These are phyloP conservation scores for Zygotorulaspora sp. DNA, from an alignment of 805 yeast genomes.

Conservation along the genomic window DNA sequence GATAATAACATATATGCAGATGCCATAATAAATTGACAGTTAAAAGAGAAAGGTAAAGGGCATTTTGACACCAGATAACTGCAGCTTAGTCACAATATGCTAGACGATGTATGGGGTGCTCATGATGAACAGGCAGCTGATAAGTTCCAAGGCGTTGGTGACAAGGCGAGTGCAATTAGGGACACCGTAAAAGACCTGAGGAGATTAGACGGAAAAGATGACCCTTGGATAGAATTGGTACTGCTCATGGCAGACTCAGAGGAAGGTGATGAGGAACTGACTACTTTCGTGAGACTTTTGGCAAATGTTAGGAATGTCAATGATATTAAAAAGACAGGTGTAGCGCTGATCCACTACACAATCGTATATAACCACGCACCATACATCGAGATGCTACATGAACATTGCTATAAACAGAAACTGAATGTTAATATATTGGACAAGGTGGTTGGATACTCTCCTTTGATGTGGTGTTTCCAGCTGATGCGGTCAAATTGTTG, in stretches of 20 bases:
- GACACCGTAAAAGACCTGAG: conserved; percentile 10
- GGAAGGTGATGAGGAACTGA: conserved; percentile 21
- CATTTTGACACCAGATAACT: neutral
- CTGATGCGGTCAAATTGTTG: conserved; percentile 53
- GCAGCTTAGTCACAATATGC: neutral
- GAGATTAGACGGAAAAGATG: conserved; percentile 4
- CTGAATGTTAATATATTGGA: conserved; percentile 49
- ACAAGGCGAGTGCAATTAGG: conserved; percentile 12
- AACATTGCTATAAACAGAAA: conserved; percentile 33
- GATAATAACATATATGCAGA: too few species aligned
- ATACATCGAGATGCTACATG: conserved; percentile 45
- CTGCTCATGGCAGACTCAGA: conserved; percentile 22
- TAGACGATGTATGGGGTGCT: conserved; percentile 20
- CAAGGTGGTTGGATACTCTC: conserved; percentile 50
- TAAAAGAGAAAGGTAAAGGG: too few species aligned
- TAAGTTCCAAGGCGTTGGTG: conserved; percentile 7
- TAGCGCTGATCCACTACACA: conserved; percentile 49
- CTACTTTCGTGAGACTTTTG: conserved; percentile 19
- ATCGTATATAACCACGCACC: conserved; percentile 49
- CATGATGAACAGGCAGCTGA: conserved; percentile 3
- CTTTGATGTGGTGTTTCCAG: conserved; percentile 84
- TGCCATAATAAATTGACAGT: too few species aligned
- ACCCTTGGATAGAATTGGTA: conserved; percentile 24
- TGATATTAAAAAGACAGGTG: conserved; percentile 35
- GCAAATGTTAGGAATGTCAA: conserved; percentile 18